Conservation (phyloP, 345 rosid species). For the Stellera chamaejasme region DNA sequence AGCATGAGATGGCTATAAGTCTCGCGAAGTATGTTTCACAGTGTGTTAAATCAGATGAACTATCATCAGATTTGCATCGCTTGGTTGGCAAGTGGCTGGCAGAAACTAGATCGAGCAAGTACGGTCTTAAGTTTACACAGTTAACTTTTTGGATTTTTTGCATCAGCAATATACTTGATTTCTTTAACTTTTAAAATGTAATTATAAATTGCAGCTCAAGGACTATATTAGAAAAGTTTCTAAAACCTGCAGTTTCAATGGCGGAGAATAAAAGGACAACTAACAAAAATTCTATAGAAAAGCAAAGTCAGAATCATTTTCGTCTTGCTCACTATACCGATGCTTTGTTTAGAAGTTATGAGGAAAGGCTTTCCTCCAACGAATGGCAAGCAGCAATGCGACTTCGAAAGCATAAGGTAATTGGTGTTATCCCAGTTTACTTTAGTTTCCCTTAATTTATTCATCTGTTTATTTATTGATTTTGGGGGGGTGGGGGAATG, state of each 20-base stretch:
- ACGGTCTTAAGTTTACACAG: conserved; percentile 11
- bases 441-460: neutral
- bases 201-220: conserved; percentile 57
- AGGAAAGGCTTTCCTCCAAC: conserved; percentile 80
- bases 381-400: conserved; percentile 99
- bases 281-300: conserved; percentile 55
- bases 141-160: conserved; percentile 8
- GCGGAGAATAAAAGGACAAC: conserved; percentile 44
- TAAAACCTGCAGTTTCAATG: conserved; percentile 83
- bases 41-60: conserved; percentile 52
- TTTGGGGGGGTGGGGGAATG: conserved; percentile 2
- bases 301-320: conserved; percentile 78
- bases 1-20: conserved; percentile 87
- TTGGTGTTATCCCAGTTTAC: neutral
- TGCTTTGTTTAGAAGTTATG: conserved; percentile 77
- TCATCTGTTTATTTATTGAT: too few species aligned
- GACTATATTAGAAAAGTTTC: conserved; percentile 86
- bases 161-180: conserved; percentile 10
- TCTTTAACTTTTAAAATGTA: neutral
- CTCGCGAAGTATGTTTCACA: conserved; percentile 74
- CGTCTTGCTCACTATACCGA: conserved; percentile 95
- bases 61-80: conserved; percentile 66
- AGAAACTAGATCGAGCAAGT: conserved; percentile 98
- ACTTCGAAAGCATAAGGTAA: conserved; percentile 87
- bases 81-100: conserved; percentile 97